phyloP scores from a whole-genome alignment of 352 stramenopile genomes.

The Pythium angustatum region DNA sequence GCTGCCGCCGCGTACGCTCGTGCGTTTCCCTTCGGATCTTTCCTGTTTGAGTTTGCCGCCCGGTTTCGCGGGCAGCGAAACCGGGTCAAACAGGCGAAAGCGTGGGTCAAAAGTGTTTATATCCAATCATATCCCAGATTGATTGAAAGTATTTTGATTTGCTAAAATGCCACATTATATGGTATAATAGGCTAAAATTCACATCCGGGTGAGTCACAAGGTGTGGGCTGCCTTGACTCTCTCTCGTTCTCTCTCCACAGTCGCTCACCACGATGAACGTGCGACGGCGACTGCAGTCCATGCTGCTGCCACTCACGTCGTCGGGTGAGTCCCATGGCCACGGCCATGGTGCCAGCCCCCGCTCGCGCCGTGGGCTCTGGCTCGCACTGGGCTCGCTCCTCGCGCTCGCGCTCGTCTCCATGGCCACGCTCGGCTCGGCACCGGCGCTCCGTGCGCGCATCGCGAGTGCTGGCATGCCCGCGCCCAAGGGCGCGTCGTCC shows the following conservation, averaged over 20 bases:
- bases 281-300: slow-evolving; percentile 9
- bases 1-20: too few relatives aligned
- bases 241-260: background rate
- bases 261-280: background rate
- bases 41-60: too few relatives aligned
- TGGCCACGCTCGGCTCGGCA: slow-evolving; percentile 4
- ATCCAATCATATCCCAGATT: too few relatives aligned
- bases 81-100: too few relatives aligned
- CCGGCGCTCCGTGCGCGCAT: slow-evolving; percentile 1
- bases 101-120: too few relatives aligned
- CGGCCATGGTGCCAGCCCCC: background rate
- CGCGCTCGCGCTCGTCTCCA: slow-evolving; percentile 16
- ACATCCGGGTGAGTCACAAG: too few relatives aligned
- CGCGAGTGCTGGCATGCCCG: background rate
- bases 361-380: slow-evolving; percentile 13
- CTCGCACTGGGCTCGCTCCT: slow-evolving; percentile 19
- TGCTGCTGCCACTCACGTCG: slow-evolving; percentile 10
- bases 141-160: too few relatives aligned
- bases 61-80: too few relatives aligned
- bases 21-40: too few relatives aligned
- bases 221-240: background rate
- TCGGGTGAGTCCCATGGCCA: background rate
- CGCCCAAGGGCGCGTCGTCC: background rate
- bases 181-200: too few relatives aligned
- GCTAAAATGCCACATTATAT: too few relatives aligned